Percentiles rank a stretch among this genome's conserved stretches.
Conservation (phyloP, 192 early-diverging fungal genomes). For the Podochytrium sp. region DNA sequence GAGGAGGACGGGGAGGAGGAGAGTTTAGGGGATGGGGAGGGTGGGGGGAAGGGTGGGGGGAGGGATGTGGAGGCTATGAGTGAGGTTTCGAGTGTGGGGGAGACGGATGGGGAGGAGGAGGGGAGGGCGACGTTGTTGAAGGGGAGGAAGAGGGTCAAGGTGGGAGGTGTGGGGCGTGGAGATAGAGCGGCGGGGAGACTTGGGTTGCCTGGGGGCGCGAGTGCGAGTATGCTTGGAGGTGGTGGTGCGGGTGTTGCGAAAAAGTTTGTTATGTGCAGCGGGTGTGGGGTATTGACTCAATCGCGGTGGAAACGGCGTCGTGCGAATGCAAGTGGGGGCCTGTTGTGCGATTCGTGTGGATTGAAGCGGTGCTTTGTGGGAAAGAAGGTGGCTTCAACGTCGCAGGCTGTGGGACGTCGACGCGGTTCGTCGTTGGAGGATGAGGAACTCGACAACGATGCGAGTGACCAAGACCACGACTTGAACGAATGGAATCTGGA, state of each 20-base stretch:
- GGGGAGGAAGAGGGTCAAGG: not conserved
- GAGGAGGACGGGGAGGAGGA: not conserved
- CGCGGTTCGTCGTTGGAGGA: not conserved
- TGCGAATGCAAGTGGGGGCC: not conserved
- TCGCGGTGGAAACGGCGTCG: not conserved
- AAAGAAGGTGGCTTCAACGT: not conserved
- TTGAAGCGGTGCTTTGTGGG: constrained; percentile 19
- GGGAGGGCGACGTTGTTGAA: not conserved
- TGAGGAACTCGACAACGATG: not conserved
- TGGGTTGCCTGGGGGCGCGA: no score
- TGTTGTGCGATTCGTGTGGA: constrained; percentile 25
- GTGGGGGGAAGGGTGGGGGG: not conserved
- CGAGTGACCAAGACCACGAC: no score
- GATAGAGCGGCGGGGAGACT: no score
- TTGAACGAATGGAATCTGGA: not conserved
- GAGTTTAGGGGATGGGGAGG: not conserved
- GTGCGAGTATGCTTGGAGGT: no score
- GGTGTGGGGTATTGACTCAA: not conserved
- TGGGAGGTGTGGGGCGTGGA: no score
- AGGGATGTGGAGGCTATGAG: not conserved
- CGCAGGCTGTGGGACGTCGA: not conserved
- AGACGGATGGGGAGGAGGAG: not conserved
- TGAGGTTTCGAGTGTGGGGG: not conserved
- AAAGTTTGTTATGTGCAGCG: no score
- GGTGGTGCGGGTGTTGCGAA: no score